Conservation (phyloP, 202 grass and related monocot genomes). For the Bolboschoenoplectus hybrid region DNA sequence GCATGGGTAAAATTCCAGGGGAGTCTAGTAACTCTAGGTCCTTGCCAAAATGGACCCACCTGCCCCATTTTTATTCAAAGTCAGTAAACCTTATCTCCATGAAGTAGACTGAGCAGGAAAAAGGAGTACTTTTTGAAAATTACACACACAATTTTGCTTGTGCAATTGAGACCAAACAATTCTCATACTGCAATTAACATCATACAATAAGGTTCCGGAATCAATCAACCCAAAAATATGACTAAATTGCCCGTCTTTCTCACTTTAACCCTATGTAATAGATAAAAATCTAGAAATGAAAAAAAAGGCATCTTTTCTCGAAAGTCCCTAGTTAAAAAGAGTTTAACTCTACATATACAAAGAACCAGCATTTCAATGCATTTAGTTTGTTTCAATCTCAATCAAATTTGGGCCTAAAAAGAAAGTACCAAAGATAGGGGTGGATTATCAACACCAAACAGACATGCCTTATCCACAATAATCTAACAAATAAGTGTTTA, state of each 20-base stretch:
- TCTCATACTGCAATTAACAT: neutral
- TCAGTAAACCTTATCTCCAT: neutral
- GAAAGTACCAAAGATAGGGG: neutral
- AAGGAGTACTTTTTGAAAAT: neutral
- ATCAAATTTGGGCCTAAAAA: neutral
- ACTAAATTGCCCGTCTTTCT: neutral
- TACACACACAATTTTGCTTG: neutral
- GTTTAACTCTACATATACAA: neutral
- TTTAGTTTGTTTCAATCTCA: slow-evolving; percentile 4
- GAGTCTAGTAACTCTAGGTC: slow-evolving; percentile 93
- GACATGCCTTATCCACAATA: neutral
- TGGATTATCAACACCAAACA: neutral
- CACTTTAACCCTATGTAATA: neutral
- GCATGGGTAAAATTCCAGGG: slow-evolving; percentile 95
- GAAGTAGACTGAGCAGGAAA: neutral
- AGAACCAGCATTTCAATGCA: neutral
- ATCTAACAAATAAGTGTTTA: neutral
- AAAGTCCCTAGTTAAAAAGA: neutral
- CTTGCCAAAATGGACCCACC: slow-evolving; percentile 91
- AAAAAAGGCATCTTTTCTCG: slow-evolving; percentile 8
- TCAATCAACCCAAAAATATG: neutral
- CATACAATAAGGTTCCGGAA: neutral
- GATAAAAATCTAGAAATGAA: neutral
- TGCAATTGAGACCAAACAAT: neutral
- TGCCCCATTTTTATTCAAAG: slow-evolving; percentile 38